Evolutionary conservation across 2,329 filamentous ascomycete genomes (phyloP).

Genomic region (Sordariomycetes sp.): DNA sequence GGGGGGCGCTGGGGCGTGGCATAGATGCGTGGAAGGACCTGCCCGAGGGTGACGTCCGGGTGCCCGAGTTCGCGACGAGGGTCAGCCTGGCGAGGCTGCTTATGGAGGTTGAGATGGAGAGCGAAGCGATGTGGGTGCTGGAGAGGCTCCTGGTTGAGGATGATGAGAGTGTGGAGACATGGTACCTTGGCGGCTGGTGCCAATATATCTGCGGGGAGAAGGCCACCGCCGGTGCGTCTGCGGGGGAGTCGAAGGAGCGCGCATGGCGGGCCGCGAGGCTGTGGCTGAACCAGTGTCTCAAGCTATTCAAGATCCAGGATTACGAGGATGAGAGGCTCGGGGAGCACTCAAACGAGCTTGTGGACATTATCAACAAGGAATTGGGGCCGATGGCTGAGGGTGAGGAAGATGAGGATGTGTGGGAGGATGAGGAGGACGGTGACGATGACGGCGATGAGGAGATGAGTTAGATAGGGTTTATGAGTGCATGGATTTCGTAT

Average conservation of each 20-base stretch:
- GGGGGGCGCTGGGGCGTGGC: constrained; percentile 66
- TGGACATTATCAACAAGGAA: constrained; percentile 51
- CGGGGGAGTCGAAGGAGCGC: constrained; percentile 39
- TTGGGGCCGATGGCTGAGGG: constrained; percentile 49
- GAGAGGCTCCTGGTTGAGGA: constrained; percentile 80
- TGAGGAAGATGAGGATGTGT: constrained; percentile 45
- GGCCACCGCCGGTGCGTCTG: constrained; percentile 17
- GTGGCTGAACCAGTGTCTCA: constrained; percentile 74
- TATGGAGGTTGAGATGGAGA: constrained; percentile 82
- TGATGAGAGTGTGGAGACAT: constrained; percentile 87
- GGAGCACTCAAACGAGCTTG: constrained; percentile 63
- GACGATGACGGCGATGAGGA: constrained; percentile 41
- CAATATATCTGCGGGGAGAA: constrained; percentile 70
- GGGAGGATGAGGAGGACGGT: constrained; percentile 36
- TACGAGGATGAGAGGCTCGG: constrained; percentile 78
- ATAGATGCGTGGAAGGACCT: constrained; percentile 76
- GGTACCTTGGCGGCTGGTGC: constrained; percentile 95
- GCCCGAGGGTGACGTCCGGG: constrained; percentile 55
- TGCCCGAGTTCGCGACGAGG: constrained; percentile 79
- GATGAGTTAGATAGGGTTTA: constrained; percentile 31
- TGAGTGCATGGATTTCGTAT: background rate
- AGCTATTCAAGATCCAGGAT: constrained; percentile 65
- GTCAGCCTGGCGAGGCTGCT: constrained; percentile 77
- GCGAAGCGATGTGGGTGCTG: constrained; percentile 74
- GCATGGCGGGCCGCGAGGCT: constrained; percentile 65